These are phyloP conservation scores for Beauveria sp. DNA, from an alignment of 2,329 filamentous ascomycete genomes.

Conservation along the genomic window DNA sequence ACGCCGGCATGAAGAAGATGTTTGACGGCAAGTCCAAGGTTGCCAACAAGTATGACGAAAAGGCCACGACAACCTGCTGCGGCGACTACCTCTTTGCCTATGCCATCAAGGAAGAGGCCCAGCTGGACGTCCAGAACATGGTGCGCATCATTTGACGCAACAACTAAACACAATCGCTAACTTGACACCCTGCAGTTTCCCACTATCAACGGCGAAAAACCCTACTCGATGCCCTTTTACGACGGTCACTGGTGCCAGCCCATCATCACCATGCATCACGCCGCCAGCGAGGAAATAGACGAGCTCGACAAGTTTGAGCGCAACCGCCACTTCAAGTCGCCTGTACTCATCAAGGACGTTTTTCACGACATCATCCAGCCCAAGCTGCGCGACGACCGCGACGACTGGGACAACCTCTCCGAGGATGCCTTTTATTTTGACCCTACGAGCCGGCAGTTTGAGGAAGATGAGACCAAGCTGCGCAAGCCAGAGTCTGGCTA, in stretches of 20 bases:
- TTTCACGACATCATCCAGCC: constrained; percentile 38
- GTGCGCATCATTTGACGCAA: constrained; percentile 24
- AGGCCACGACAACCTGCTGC: constrained; percentile 36
- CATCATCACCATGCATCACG: constrained; percentile 48
- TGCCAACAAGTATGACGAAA: constrained; percentile 38
- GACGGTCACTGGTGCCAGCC: constrained; percentile 47
- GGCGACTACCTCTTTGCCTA: constrained; percentile 43
- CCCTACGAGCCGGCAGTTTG: constrained; percentile 20
- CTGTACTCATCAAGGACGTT: constrained; percentile 39
- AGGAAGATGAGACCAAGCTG: constrained; percentile 21
- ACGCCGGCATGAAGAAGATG: constrained; percentile 40
- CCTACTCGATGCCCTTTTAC: constrained; percentile 39
- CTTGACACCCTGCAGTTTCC: constrained; percentile 31
- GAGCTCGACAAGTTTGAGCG: constrained; percentile 45
- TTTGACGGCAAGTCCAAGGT: constrained; percentile 35
- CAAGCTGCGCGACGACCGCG: constrained; percentile 28
- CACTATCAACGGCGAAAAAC: constrained; percentile 49
- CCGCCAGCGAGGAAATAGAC: constrained; percentile 41
- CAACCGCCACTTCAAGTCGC: constrained; percentile 23
- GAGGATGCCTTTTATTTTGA: constrained; percentile 37
- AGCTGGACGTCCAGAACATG: constrained; percentile 31
- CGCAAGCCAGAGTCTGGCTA: constrained; percentile 27
- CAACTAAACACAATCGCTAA: background rate
- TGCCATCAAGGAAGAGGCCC: constrained; percentile 37
- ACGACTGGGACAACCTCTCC: constrained; percentile 47